Evolutionary conservation across 2,329 filamentous ascomycete species (phyloP), one percentile per base, ranked within the genome.

Genomic region (Talaromyces sp.): DNA sequence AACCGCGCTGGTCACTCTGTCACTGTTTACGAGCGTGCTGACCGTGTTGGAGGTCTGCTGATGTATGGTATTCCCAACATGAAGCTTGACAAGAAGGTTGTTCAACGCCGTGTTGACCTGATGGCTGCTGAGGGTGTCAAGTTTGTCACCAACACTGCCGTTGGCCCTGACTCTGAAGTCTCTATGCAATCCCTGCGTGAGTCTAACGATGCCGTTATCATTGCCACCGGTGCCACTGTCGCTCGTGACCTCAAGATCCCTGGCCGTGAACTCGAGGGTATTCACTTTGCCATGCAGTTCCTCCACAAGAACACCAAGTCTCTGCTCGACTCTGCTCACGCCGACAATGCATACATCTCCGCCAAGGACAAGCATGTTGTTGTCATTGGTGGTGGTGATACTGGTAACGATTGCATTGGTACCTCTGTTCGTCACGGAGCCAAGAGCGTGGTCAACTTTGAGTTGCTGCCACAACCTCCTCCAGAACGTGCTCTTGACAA

Each of bases 21-120:
- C 59, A 96, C 92, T 13, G 86, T 98, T 19, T 97, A 95, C 72
- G 93, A 98, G 83, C 91, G 93, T 66, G 87, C 92, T 63, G 93
- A 98, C 73, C 91, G 93, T 66, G 81, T 89, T 62, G 93, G 93
- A 78, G 93, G 93, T 76, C 83, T 98, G 60, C 85, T 98, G 71
- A 97, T 97, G 93, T 97, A 98, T 73, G 93, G 93, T 68, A 98
- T 98, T 68, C 93, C 93, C 67, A 98, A 98, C 83, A 98, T 98
- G 93, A 98, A 98, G 83, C 89, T 98, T 49, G 93, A 98, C 81
- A 98, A 98, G 85, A 92, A 92, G 73, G 88, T 97, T 65, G 93
- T 98, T 63, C 93, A 97, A 83, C 90, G 93, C 58, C 90, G 93
- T 75, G 92, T 95, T 55, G 91, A 97, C 77, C 92, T 98, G 78